A percentile compares a stretch with the other conserved stretches of the same genome.
Conservation (phyloP, 768 basidiomycete genomes). For the Auricularia sp. region DNA sequence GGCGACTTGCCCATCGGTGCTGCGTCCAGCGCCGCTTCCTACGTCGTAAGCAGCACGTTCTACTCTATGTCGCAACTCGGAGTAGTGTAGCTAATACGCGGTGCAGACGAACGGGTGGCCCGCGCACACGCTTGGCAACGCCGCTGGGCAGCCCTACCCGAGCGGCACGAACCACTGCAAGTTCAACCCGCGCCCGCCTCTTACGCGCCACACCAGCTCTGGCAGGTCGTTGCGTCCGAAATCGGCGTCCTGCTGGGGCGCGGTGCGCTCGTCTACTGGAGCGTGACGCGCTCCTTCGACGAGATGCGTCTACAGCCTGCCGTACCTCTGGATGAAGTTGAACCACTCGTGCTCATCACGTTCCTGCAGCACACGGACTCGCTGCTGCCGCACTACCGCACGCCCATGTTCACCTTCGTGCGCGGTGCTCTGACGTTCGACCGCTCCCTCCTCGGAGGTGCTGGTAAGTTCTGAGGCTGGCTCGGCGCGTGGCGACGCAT, state of each 20-base stretch:
- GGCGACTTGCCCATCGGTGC: conserved; percentile 23
- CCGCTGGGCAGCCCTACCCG: conserved; percentile 26
- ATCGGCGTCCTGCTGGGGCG: conserved; percentile 72
- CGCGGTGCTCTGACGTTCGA: conserved; percentile 89
- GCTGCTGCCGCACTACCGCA: conserved; percentile 85
- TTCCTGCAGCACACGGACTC: conserved; percentile 99
- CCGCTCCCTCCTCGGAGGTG: conserved; percentile 67
- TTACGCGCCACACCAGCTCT: conserved; percentile 77
- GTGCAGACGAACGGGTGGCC: conserved; percentile 26
- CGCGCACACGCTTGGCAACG: conserved; percentile 23
- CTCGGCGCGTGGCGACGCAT: conserved; percentile 79
- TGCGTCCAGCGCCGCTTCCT: conserved; percentile 13
- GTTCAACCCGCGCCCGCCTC: conserved; percentile 54
- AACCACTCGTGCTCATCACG: conserved; percentile 92
- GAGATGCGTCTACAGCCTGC: conserved; percentile 74
- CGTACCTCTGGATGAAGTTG: conserved; percentile 92
- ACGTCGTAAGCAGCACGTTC: neutral
- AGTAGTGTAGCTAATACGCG: too few relatives aligned
- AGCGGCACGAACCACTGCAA: conserved; percentile 12
- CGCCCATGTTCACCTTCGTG: conserved; percentile 80
- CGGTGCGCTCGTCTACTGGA: conserved; percentile 40
- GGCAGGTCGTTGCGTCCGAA: conserved; percentile 75
- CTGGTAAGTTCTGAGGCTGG: conserved; percentile 71
- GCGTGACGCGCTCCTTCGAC: conserved; percentile 51
- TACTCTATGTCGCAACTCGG: too few relatives aligned